A percentile compares a stretch with the other conserved stretches of the same genome.
Conservation (phyloP, 139 green algal species). For the Tetraselmis striata region DNA sequence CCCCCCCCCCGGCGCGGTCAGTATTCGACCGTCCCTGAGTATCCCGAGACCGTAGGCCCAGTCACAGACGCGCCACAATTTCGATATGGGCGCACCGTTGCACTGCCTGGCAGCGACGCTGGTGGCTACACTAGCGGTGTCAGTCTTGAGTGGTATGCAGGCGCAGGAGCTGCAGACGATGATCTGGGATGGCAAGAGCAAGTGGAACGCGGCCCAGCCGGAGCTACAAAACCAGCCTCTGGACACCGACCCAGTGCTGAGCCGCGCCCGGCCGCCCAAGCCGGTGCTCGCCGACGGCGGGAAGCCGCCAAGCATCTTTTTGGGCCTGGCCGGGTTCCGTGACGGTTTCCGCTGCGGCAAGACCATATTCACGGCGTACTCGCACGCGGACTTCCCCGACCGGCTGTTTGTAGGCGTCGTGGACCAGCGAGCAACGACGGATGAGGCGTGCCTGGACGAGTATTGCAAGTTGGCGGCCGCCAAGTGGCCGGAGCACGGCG, state of each 20-base stretch:
- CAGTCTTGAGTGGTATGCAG: too few relatives aligned
- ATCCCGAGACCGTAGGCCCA: too few relatives aligned
- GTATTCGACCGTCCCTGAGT: too few relatives aligned
- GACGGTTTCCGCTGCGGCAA: neutral
- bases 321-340: neutral
- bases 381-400: neutral
- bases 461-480: neutral
- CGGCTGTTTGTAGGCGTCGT: neutral
- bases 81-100: too few relatives aligned
- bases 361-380: neutral
- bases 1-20: too few relatives aligned
- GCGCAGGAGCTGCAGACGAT: too few relatives aligned
- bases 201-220: neutral
- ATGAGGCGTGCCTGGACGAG: constrained; percentile 1
- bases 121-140: too few relatives aligned
- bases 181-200: neutral
- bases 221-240: neutral
- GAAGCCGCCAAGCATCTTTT: neutral
- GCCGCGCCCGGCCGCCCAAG: neutral
- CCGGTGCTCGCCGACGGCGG: neutral
- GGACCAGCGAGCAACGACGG: neutral
- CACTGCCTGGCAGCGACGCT: too few relatives aligned
- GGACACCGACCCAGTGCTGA: neutral
- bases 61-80: too few relatives aligned
- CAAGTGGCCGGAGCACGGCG: neutral